These are phyloP conservation scores for Saccharomyces hybrid DNA, from an alignment of 1,139 yeast genomes.

Conservation along the genomic window DNA sequence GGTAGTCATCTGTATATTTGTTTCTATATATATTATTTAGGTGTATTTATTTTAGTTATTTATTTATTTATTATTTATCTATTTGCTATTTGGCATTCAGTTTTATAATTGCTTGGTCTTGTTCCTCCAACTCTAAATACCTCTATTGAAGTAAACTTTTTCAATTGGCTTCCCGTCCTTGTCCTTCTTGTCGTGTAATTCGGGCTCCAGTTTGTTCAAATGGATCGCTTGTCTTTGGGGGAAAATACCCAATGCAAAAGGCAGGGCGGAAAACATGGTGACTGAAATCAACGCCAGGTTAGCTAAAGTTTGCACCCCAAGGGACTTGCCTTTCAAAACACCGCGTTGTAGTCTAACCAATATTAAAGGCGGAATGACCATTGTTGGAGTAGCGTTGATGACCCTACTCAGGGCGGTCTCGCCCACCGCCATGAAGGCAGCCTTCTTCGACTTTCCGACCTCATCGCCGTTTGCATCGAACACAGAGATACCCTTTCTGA, in stretches of 20 bases:
- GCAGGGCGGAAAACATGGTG: slow-evolving; percentile 81
- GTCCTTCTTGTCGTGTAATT: slow-evolving; percentile 55
- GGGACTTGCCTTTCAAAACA: slow-evolving; percentile 57
- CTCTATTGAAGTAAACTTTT: slow-evolving; percentile 81
- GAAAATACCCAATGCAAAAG: slow-evolving; percentile 91
- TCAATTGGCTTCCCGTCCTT: slow-evolving; percentile 52
- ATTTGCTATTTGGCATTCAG: background rate
- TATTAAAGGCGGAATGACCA: slow-evolving; percentile 89
- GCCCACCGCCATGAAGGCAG: slow-evolving; percentile 89
- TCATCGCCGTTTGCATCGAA: slow-evolving; percentile 58
- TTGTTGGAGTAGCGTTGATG: slow-evolving; percentile 91
- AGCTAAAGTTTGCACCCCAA: slow-evolving; percentile 55
- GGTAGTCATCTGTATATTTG: background rate
- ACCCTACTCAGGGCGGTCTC: slow-evolving; percentile 97
- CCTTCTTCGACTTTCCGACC: slow-evolving; percentile 74
- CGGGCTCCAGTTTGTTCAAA: slow-evolving; percentile 53
- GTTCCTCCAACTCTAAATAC: slow-evolving; percentile 43
- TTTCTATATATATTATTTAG: too few relatives aligned
- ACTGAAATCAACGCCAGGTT: slow-evolving; percentile 79
- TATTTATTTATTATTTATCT: background rate
- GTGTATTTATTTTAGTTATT: too few relatives aligned
- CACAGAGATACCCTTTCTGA: slow-evolving; percentile 75
- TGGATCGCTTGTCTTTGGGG: slow-evolving; percentile 73
- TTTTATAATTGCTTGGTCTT: background rate
- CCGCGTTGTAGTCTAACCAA: slow-evolving; percentile 69